A percentile compares a stretch with the other conserved stretches of the same genome.
phyloP scores from a whole-genome alignment of 352 stramenopile species.

The Globisporangium irregulare region DNA sequence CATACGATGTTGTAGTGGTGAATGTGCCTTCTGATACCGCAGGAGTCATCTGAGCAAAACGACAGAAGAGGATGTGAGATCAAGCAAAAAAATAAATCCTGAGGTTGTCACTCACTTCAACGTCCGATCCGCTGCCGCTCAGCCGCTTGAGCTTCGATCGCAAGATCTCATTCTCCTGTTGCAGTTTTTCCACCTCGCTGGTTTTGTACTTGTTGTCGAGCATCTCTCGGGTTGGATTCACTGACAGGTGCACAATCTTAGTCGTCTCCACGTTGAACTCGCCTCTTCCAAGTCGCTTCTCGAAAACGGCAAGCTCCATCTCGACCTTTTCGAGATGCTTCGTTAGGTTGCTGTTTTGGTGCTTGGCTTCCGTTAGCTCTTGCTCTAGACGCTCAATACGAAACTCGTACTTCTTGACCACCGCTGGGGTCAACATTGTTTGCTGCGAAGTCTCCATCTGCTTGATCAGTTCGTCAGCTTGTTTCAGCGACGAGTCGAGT shows the following conservation, averaged over 20 bases:
- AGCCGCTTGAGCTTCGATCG: slow-evolving; percentile 40
- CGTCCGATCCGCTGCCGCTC: slow-evolving; percentile 25
- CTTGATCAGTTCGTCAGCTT: slow-evolving; percentile 34
- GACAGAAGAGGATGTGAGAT: too few relatives aligned
- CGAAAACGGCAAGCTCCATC: slow-evolving; percentile 55
- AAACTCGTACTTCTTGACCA: slow-evolving; percentile 40
- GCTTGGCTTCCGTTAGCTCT: slow-evolving; percentile 36
- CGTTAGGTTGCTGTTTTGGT: slow-evolving; percentile 42
- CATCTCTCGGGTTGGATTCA: slow-evolving; percentile 78
- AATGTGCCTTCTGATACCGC: slow-evolving; percentile 29
- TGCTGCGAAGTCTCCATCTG: slow-evolving; percentile 22
- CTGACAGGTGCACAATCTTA: slow-evolving; percentile 83
- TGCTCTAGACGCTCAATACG: slow-evolving; percentile 56
- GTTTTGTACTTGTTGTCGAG: slow-evolving; percentile 41
- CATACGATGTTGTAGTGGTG: slow-evolving; percentile 78
- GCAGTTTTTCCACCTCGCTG: slow-evolving; percentile 40
- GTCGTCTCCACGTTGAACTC: slow-evolving; percentile 81
- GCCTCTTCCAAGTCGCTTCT: slow-evolving; percentile 69
- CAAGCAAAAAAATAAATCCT: background rate
- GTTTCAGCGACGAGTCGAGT: slow-evolving; percentile 45
- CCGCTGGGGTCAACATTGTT: slow-evolving; percentile 35
- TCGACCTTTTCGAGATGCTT: slow-evolving; percentile 69
- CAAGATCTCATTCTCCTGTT: slow-evolving; percentile 52
- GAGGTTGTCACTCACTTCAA: slow-evolving; percentile 23
- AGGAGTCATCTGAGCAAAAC: slow-evolving; percentile 8